Evolutionary conservation across 257 asterid species (phyloP), one percentile per base, ranked within the genome.

Genomic region (Apocynum venetum): DNA sequence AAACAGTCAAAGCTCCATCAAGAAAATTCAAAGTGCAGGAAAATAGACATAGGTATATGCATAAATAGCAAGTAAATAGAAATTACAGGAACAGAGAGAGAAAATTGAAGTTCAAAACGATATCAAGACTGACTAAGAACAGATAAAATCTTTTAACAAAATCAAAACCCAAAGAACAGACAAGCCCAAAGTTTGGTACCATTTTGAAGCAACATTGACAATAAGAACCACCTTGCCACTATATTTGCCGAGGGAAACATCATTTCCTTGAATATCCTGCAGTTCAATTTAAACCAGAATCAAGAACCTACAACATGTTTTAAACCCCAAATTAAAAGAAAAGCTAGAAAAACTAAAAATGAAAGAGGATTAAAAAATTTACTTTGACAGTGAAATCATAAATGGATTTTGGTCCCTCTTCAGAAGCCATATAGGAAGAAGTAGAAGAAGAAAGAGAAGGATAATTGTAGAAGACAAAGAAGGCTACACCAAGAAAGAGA

Each of bases 171-270:
- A 52, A 36, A 38, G 35, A 46, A 66, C 13, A 9, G 36, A 46
- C 7, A 31, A 55, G 75, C 38, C 49, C 49, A 79, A 65, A 69
- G 67, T 12, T 13, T 31, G 20, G 31, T 88, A 91, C 98, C 98
- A 91, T 83, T 90, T 87, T 5, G 98, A 93, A 80, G 98, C 98
- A 75, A 91, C 97, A 82, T 93, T 91, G 73, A 93, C 97, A 48
- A 93, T 80, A 76, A 93, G 89, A 77, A 91, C 84, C 80, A 89
- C 98, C 83, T 90, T 90, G 71, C 97, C 97, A 40, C 49, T 78
- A 86, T 93, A 93, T 80, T 82, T 87, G 88, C 90, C 86, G 76
- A 93, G 85, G 70, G 91, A 85, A 73, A 91, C 94, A 76, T 89
- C 96, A 79, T 89, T 88, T 73, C 98, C 96, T 40, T 71, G 83